Base-by-base conservation (phyloP, 495 filamentous ascomycete genomes). In the Penicillium cataractarum region DNA sequence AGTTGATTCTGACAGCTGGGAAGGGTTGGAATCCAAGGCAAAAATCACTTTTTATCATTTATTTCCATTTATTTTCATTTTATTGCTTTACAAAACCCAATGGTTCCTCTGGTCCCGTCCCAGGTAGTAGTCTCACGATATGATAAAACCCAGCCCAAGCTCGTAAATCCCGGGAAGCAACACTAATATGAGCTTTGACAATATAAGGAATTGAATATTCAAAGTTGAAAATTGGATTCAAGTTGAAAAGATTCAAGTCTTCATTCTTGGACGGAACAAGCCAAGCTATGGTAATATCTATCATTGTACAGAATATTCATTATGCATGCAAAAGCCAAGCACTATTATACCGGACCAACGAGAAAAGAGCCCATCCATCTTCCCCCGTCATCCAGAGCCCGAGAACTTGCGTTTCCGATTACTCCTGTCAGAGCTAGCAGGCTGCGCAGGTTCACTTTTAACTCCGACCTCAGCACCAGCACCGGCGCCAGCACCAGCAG, bases 351-450 rank as follows among this genome's bases (percentile, higher is more conserved):
- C 55, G 37, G 26, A 44, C 3, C 55, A 48, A 53, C 46, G 22
- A 48, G 50, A 60, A 27, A 22, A 2, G 9, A 7, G 7, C 40
- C n/a, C 39, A 17, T 17, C 35, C 33, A 35, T 31, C 19, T 5
- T 1, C 49, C 49, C 24, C 5, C 26, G n/a, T 27, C 24, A 52
- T 54, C 35, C 60, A 27, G 21, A 57, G 10, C 40, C 52, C 8
- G 63, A 24, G 49, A 64, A 61, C 49, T 75, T 78, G 15, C 76
- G 68, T 61, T 78, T 78, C 27, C 70, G 65, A 29, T 58, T 33
- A 54, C 63, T 63, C 15, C 56, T 27, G 40, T 58, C 55, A 21
- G 57, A 31, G n/a, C n/a, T n/a, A 24, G 13, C 31, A 10, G 32
- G 9, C 4, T 44, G 58, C 19, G 3, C n/a, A 13, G 13, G 29